Evolutionary conservation across 169 alveolate species (phyloP), one percentile per base, ranked within the genome.

Genomic region (Cryptosporidium felis): DNA sequence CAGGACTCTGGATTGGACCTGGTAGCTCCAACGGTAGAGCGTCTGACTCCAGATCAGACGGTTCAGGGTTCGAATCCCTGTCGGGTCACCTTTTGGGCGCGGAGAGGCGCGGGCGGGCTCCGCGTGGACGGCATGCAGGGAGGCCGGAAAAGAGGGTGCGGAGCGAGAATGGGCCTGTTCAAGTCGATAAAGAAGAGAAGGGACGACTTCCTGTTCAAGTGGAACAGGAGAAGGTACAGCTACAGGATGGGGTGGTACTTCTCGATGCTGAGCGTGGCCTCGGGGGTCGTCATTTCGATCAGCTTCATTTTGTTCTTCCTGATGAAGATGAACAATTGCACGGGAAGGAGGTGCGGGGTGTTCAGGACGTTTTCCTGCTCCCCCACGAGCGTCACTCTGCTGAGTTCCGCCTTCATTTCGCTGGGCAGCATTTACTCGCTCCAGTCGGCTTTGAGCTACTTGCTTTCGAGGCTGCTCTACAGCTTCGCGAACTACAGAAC

Each of bases 1-100:
- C n/a, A n/a, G n/a, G n/a, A n/a, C n/a, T n/a, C n/a, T n/a, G 63
- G 26, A 28, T 32, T 46, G 5, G 82, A 46, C 82, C 82, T 67
- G 82, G 82, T 67, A 67, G 82, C 82, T 67, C 82, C 82, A 67
- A 67, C 82, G 82, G 82, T 67, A 67, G 82, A 67, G 82, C 82
- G 82, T 67, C 82, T 67, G 82, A 67, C 82, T 67, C 82, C 82
- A 67, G 82, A 67, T 67, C 82, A 67, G 82, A 67, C 82, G 82
- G 82, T 67, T 67, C 82, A 67, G 82, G 82, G 82, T 67, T 67
- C 82, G 44, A 67, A 67, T 67, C 82, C 82, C 82, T 67, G 82
- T 67, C 82, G 82, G 82, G 82, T 67, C 82, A 67, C 65, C 1
- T 67, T 66, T 67, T 51, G 0, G 0, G 0, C 14, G 3, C 0